Evolutionary conservation across 2,329 filamentous ascomycete species (phyloP), one percentile per base, ranked within the genome.

Genomic region (Allantophomopsis lycopodina): DNA sequence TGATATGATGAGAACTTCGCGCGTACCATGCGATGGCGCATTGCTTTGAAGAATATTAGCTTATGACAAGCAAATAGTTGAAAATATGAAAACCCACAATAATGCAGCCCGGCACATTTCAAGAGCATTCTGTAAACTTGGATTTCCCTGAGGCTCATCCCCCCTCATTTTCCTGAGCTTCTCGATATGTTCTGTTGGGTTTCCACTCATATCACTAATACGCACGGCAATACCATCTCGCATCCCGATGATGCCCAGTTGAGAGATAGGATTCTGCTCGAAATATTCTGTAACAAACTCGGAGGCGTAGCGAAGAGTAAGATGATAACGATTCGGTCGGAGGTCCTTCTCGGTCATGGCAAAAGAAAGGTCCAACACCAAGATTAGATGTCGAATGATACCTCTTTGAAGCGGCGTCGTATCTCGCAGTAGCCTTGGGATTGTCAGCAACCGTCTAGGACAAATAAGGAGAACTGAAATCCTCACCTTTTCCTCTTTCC

Each of bases 191-290:
- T 93, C 85, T 7, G 79, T 79, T 2, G 89, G 87, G 55, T 95
- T 95, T 8, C 91, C 91, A 40, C 83, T 82, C 67, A 96, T 79
- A 54, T 94, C 85, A 55, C 83, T 91, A 46, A 98, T 74, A 32
- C 84, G 70, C 17, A 93, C 68, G 2, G 88, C 88, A 13, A 96
- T 68, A 13, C 91, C 91, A 57, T 96, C 91, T 45, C 84, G 76
- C 83, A 96, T 94, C 38, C 84, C 89, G 32, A 98, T 68, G 21
- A 98, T 81, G 17, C 83, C 88, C 41, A 98, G 73, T 61, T 98
- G 91, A 8, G 87, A 94, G 48, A 98, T 96, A 10, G 91, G 91
- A 53, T 98, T 98, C 61, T 98, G 91, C 61, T 96, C 91, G 56
- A 96, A 98, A 62, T 86, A 98, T 58, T 95, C 89, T 43, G 79